Evolutionary conservation across 768 basidiomycete genomes (phyloP), one percentile per base, ranked within the genome.

Genomic region (Leccinum obscurum): DNA sequence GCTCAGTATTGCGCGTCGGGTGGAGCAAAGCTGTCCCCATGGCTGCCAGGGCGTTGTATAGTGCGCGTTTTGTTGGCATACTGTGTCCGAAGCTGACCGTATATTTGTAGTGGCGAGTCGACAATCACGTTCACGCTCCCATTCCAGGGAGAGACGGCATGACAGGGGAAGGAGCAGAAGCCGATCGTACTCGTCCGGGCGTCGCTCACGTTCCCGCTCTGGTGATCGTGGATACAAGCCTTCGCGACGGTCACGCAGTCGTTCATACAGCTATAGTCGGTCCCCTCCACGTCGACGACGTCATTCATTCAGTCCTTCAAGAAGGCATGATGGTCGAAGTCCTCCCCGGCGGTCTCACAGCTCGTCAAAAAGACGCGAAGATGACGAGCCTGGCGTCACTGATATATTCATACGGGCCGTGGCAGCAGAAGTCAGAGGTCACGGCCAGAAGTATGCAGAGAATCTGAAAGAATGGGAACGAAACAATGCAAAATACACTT

Each of bases 21-120:
- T 99, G 96, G 95, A 96, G 96, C 70, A 98, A 98, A 76, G 92
- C 95, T 2, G 92, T 98, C 6, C 90, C 94, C 15, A 78, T 97
- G 50, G 93, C 90, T 32, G 77, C 82, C 1, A 89, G 87, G 72
- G 81, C 88, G 62, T 81, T 87, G 80, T 98, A 92, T 77, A 86
- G 96, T 97, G 61, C 67, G 82, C 32, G 13, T 50, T 17, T 5
- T 41, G 54, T 32, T 52, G 7, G 37, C 28, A 39, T 28, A 35
- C 11, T 28, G 26, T 44, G 32, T 13, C 54, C 4, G 6, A 11
- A 48, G 6, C 48, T 61, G 30, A 55, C 8, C 24, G 22, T 20
- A 17, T 46, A 44, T 6, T 26, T 20, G 22, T 61, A 73, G 72
- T 69, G 35, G 55, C 67, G 53, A 44, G 8, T 51, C 70, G 72